Evolutionary conservation across 768 basidiomycete species (phyloP), one percentile per base, ranked within the genome.

Genomic region (Sutorius australiensis): DNA sequence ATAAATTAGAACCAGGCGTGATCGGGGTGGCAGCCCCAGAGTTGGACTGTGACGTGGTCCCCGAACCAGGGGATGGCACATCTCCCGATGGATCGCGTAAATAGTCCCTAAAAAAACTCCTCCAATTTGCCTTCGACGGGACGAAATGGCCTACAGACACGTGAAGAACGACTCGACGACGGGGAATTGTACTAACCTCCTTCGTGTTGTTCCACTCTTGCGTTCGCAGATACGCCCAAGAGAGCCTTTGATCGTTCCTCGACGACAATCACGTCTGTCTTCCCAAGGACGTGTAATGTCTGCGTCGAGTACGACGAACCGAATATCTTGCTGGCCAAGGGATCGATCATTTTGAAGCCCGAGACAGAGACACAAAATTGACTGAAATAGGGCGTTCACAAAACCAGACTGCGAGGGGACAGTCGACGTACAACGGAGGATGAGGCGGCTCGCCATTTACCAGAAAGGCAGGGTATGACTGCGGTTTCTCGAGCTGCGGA

Each of bases 221-320:
- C 75, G 42, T 79, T 78, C 2, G 65, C 61, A 28, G 86, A 86
- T 10, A 80, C 69, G 7, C 76, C 73, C 14, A 89, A 67, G 6
- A 92, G 70, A 14, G 67, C 64, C 54, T 75, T 75, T 0, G 88
- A 81, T 31, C 90, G 79, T 62, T 90, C 88, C 64, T 81, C 79
- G 11, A 78, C 65, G 11, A 94, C 87, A 21, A 95, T 77, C 11
- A 88, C 78, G 58, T 94, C 92, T 36, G 75, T 88, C 59, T 72
- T 77, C n/a, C 92, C 92, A 8, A 91, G 68, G 14, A 93, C 75
- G 64, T 92, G 90, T 19, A 95, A 69, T 0, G 88, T 90, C 3
- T 82, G 87, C 9, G 92, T 93, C 19, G 75, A 67, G 61, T 81
- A 86, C 19, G 73, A 75, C 9, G 73, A 64, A 5, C 72, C 68